Conservation (phyloP, 1,284 basidiomycete species). For the Tetrapyrgos nigripes region DNA sequence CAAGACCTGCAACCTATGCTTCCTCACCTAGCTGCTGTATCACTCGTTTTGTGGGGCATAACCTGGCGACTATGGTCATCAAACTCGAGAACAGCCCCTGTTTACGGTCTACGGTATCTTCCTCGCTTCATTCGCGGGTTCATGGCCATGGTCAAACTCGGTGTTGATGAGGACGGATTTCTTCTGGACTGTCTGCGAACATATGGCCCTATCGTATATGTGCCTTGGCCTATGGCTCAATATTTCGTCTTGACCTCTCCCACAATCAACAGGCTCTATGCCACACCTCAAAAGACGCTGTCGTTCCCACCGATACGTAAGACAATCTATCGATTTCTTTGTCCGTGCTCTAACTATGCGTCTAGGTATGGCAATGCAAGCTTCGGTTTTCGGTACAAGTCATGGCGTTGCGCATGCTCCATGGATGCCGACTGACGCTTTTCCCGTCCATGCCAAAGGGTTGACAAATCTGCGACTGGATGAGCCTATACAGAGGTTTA, state of each 20-base stretch:
- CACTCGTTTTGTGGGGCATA: too few relatives aligned
- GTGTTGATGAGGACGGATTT: conserved; percentile 13
- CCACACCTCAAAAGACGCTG: conserved; percentile 4
- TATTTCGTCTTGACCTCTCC: conserved; percentile 4
- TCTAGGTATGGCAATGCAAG: not conserved
- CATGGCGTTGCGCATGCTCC: not conserved
- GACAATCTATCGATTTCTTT: too few relatives aligned
- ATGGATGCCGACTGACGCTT: not conserved
- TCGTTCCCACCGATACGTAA: conserved; percentile 6
- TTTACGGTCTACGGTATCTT: conserved; percentile 16
- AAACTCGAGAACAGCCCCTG: not conserved
- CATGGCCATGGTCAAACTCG: conserved; percentile 10
- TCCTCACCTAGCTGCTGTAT: too few relatives aligned
- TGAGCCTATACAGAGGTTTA: conserved; percentile 8
- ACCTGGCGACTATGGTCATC: not conserved
- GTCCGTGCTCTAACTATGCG: too few relatives aligned
- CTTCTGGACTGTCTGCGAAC: conserved; percentile 1
- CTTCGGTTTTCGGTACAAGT: not conserved
- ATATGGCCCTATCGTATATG: conserved; percentile 9
- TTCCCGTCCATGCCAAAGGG: conserved; percentile 13
- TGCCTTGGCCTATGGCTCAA: conserved; percentile 14
- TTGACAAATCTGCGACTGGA: conserved; percentile 8
- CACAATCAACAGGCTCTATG: conserved; percentile 12
- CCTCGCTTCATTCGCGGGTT: conserved; percentile 7
- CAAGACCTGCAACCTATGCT: too few relatives aligned